Evolutionary conservation across 345 rosid genomes (phyloP).

Genomic region (Limnanthes douglasii): DNA sequence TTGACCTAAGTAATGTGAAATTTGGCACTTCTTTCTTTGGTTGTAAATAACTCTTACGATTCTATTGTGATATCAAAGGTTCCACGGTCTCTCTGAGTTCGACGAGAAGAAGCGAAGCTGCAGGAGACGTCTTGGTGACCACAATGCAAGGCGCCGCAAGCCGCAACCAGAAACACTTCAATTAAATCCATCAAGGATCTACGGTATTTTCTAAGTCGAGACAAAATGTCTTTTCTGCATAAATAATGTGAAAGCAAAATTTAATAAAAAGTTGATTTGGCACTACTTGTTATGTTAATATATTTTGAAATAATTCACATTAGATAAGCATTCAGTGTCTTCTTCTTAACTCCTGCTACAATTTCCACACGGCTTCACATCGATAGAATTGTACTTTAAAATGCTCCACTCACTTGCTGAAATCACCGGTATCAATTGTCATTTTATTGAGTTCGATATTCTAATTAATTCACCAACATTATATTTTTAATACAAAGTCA

Average conservation of each 20-base stretch:
- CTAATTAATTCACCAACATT: no score
- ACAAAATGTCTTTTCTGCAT: no score
- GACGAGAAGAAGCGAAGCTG: conserved; percentile 95
- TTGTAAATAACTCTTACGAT: no score
- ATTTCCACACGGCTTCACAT: background rate
- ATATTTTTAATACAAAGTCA: no score
- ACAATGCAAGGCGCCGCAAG: conserved; percentile 95
- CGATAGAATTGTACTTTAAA: background rate
- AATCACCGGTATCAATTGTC: no score
- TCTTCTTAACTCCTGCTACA: no score
- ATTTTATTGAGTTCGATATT: no score
- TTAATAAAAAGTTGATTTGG: conserved; percentile 3
- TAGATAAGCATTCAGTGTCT: no score
- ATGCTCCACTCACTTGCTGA: no score
- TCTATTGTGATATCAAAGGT: conserved; percentile 28
- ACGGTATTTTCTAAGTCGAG: conserved; percentile 40
- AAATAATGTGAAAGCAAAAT: no score
- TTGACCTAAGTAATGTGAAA: no score
- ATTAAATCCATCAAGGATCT: conserved; percentile 31
- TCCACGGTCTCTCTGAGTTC: conserved; percentile 74
- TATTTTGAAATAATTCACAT: background rate
- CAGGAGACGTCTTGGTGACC: conserved; percentile 80
- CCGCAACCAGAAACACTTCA: conserved; percentile 44
- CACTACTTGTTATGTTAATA: background rate
- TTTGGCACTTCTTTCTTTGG: no score